phyloP scores from a whole-genome alignment of 345 rosid species.

The Syzygium grande region DNA sequence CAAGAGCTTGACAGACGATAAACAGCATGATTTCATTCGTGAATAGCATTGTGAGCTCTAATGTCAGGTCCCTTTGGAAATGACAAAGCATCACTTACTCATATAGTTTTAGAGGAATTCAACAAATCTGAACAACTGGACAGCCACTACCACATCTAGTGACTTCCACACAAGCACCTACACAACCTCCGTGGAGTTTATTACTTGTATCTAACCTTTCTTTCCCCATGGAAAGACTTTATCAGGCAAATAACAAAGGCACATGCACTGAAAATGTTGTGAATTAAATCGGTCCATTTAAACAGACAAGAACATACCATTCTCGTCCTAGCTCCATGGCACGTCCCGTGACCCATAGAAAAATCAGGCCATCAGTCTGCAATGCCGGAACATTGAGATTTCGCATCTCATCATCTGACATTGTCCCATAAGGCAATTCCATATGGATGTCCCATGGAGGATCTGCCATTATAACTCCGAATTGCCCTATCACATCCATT shows the following conservation, averaged over 20 bases:
- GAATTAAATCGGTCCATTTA: not conserved
- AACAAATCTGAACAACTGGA: not conserved
- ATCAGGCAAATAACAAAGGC: not conserved
- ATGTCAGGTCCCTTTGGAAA: not conserved
- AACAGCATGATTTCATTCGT: not conserved
- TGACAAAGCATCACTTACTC: not conserved
- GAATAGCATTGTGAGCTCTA: not conserved
- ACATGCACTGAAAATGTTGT: not conserved
- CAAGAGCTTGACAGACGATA: not conserved
- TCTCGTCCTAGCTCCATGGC: constrained; percentile 99
- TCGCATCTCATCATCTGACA: constrained; percentile 99
- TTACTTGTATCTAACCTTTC: not conserved
- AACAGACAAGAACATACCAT: constrained; percentile 36
- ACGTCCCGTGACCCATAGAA: constrained; percentile 99
- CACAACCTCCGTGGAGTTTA: not conserved
- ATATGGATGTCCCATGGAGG: constrained; percentile 99
- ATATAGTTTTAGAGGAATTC: not conserved
- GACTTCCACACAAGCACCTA: not conserved
- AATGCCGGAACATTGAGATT: constrained; percentile 94
- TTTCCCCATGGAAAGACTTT: not conserved
- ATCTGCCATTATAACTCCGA: constrained; percentile 99
- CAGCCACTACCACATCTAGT: not conserved
- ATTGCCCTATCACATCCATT: constrained; percentile 95
- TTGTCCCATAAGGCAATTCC: constrained; percentile 99
- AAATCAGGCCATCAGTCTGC: constrained; percentile 96